These are phyloP conservation scores for Ajuga reptans DNA, from an alignment of 305 asterid species.

Conservation along the genomic window DNA sequence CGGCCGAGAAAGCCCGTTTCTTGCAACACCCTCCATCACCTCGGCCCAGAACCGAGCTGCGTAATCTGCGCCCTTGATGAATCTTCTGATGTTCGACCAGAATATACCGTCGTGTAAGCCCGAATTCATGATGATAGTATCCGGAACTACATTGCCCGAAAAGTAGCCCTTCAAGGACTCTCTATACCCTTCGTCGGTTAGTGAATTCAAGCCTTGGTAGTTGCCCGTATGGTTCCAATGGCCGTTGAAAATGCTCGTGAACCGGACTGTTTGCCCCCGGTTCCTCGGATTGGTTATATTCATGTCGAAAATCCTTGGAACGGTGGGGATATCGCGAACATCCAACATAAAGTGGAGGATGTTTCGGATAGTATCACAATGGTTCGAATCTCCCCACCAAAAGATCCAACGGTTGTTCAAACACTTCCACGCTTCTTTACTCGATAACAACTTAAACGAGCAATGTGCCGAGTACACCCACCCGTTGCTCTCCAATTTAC, in stretches of 20 bases:
- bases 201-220: conserved; percentile 67
- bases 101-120: conserved; percentile 79
- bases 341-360: conserved; percentile 64
- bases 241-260: conserved; percentile 88
- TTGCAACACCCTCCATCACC: conserved; percentile 41
- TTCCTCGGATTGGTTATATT: conserved; percentile 72
- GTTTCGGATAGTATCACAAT: conserved; percentile 79
- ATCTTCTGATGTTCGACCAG: conserved; percentile 55
- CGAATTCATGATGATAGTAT: conserved; percentile 80
- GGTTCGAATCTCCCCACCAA: conserved; percentile 99
- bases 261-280: conserved; percentile 47
- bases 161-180: conserved; percentile 49
- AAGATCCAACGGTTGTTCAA: conserved; percentile 71
- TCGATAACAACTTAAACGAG: conserved; percentile 57
- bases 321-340: conserved; percentile 29
- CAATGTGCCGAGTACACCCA: conserved; percentile 93
- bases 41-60: conserved; percentile 76
- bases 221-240: conserved; percentile 57
- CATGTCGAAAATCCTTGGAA: conserved; percentile 67
- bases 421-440: conserved; percentile 61
- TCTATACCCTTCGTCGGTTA: conserved; percentile 42
- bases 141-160: conserved; percentile 41
- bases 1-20: conserved; percentile 42
- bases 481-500: conserved; percentile 72
- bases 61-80: conserved; percentile 60